Evolutionary conservation across 495 filamentous ascomycete genomes (phyloP), one percentile per base, ranked within the genome.

Genomic region (Talaromyces thailandensis): DNA sequence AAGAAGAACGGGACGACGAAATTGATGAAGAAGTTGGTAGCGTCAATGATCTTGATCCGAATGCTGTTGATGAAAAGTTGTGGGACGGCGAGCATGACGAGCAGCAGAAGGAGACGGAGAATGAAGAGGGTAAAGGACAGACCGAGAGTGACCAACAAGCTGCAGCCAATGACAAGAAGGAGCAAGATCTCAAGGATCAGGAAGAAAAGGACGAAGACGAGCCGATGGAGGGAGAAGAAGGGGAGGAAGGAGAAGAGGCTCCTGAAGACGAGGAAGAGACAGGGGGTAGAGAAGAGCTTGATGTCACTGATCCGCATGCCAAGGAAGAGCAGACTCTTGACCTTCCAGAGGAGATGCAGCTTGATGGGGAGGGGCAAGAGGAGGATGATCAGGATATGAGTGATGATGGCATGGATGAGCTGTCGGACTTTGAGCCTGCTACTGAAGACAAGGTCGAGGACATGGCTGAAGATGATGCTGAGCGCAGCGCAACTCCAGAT

Each of bases 31-130:
- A 96, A 75, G 80, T 86, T 8, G 95, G 92, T 5, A 87, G 89
- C 70, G 91, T 98, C 6, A 88, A 96, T 78, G 91, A 93, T 65
- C 78, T 96, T 21, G 92, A 95, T 65, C 86, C 90, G 6, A 87
- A 85, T 18, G 91, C 92, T 16, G 87, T 98, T 1, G 94, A 98
- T 71, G 94, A 98, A 75, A 98, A 97, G 77, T 88, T 97, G 78
- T 98, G 94, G 94, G 92, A 98, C 73, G 92, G 89, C 8, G 84
- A 83, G 50, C 84, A 82, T 18, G 88, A 91, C 56, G 87, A 92
- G 16, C 79, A 88, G 29, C 86, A 91, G 59, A 93, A 93, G 66
- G 90, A 96, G 53, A 89, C 92, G 56, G 81, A 91, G 64, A 88
- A 85, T n/a, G 82, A 91, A 64, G 79, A 88, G 65, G 76, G 81